Conservation (phyloP, 148 eudicot genomes). For the Dianthus caryophyllus region DNA sequence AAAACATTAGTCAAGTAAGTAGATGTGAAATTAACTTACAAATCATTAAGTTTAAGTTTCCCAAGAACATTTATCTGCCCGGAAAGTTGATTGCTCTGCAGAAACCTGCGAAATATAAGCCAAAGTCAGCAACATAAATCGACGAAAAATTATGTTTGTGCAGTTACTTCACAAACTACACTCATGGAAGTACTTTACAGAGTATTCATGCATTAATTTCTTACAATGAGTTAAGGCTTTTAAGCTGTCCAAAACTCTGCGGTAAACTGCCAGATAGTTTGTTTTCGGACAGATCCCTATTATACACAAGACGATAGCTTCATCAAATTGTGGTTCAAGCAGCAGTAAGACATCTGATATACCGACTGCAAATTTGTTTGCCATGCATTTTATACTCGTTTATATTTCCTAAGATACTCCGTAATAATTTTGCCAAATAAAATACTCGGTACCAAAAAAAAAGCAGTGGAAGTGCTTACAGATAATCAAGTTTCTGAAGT, state of each 20-base stretch:
- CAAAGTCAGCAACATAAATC: conserved; percentile 15
- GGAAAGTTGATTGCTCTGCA: conserved; percentile 56
- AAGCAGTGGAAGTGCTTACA: conserved; percentile 38
- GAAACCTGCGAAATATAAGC: conserved; percentile 38
- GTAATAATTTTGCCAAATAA: too few relatives aligned
- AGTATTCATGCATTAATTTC: conserved; percentile 18
- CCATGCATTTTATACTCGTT: background rate
- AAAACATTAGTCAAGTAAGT: background rate
- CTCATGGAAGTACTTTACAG: conserved; percentile 4
- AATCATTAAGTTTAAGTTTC: conserved; percentile 42
- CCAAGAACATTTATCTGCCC: conserved; percentile 59
- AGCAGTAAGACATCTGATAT: background rate
- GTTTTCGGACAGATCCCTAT: conserved; percentile 68
- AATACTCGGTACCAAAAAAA: background rate
- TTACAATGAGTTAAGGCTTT: conserved; percentile 47
- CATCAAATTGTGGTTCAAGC: background rate
- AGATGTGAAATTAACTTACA: conserved; percentile 40
- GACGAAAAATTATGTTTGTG: background rate
- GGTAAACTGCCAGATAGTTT: conserved; percentile 48
- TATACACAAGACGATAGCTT: conserved; percentile 17
- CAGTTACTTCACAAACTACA: conserved; percentile 16
- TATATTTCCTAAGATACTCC: background rate
- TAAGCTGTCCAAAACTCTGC: conserved; percentile 40
- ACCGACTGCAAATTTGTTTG: background rate
- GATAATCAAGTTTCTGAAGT: conserved; percentile 43